Percentiles rank a stretch among this genome's conserved stretches.
phyloP scores from a whole-genome alignment of 257 asterid species.

The Ajuga chamaepitys region DNA sequence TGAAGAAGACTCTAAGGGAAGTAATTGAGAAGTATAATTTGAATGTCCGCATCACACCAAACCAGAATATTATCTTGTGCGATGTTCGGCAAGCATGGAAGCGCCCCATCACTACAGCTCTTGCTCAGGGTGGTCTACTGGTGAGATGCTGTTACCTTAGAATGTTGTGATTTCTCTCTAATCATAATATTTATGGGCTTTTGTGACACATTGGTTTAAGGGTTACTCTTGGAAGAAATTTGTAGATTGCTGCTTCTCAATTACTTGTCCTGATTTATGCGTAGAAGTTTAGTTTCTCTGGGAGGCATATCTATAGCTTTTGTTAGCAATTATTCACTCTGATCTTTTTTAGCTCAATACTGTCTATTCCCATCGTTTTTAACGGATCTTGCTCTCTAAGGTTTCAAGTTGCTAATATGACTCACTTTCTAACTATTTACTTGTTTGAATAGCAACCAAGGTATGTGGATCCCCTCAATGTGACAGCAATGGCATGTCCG shows the following conservation, averaged over 20 bases:
- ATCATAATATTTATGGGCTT: neutral
- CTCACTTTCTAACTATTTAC: slow-evolving; percentile 2
- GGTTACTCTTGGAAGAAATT: neutral
- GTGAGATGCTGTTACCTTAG: slow-evolving; percentile 31
- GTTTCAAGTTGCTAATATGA: neutral
- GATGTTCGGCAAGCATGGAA: slow-evolving; percentile 77
- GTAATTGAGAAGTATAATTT: slow-evolving; percentile 80
- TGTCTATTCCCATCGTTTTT: neutral
- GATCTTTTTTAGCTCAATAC: neutral
- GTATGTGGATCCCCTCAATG: slow-evolving; percentile 87
- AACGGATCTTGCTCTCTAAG: neutral
- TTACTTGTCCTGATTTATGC: neutral
- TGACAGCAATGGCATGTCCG: slow-evolving; percentile 98
- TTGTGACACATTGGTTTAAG: neutral
- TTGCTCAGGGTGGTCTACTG: slow-evolving; percentile 97
- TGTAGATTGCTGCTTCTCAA: neutral
- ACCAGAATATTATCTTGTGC: slow-evolving; percentile 82
- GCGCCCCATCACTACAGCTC: slow-evolving; percentile 70
- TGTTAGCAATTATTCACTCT: neutral
- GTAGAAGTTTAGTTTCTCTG: neutral
- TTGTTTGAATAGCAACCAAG: slow-evolving; percentile 67
- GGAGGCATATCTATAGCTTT: neutral
- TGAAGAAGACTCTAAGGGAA: slow-evolving; percentile 80
- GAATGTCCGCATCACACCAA: slow-evolving; percentile 87
- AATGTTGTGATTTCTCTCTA: neutral